Evolutionary conservation across 805 yeast species (phyloP), one percentile per base, ranked within the genome.

Genomic region (Candida corydali): DNA sequence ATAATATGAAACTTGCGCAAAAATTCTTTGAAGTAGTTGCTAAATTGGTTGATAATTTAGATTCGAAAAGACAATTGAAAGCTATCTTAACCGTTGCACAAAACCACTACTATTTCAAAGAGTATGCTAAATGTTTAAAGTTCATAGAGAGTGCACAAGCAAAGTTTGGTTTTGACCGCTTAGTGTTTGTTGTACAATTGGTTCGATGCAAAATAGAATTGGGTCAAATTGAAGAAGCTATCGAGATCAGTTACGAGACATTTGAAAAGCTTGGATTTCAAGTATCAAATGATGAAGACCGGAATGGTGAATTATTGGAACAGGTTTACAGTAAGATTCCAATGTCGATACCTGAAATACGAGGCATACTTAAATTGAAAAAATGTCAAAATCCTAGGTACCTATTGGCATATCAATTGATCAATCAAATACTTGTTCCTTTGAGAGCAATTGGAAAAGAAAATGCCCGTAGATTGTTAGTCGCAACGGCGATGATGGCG

Each of bases 1-100:
- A 63, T 32, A 75, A 70, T 43, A 59, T 65, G 39, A 52, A 50
- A 18, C 49, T 64, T 28, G 69, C 78, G 0, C 52, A 70, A 22
- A 42, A 49, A n/a, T 70, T 61, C 39, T 66, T 71, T 30, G 51
- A 54, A 15, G 54, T 59, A 1, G 67, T 76, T 0, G 50, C 52
- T 26, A 40, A 41, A 4, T 54, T 65, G 28, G 49, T 61, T 4
- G 41, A 39, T 8, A 29, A 43, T 4, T 29, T 36, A 3, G 60
- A 54, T 19, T 23, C 40, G n/a, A 46, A 45, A n/a, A 40, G 44
- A 4, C 45, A 43, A 25, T 44, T 60, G 31, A 52, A 52, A 31
- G 40, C 53, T 12, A 46, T 52, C 7, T 41, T 64, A 37, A 54
- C 69, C 1, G 51, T 63, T 15, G 53, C 67, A 17, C 68, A 63